Evolutionary conservation across 352 stramenopile genomes (phyloP).

Genomic region (Phytopythium delawarense): DNA sequence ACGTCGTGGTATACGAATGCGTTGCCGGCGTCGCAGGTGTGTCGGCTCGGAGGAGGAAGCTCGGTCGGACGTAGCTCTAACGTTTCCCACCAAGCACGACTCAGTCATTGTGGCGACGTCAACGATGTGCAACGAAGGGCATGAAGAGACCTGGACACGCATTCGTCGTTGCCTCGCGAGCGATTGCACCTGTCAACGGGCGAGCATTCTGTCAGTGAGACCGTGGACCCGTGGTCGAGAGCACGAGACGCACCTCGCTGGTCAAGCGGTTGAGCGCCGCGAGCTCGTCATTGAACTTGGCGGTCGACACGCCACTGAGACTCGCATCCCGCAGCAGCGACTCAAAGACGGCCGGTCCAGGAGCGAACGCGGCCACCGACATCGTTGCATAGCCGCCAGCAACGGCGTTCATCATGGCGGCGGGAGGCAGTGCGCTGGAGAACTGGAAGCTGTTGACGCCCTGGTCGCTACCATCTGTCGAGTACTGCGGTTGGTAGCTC

Average conservation of each 20-base stretch:
- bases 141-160: constrained; percentile 13
- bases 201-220: background rate
- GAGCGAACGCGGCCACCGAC: constrained; percentile 21
- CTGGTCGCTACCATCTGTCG: background rate
- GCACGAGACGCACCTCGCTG: constrained; percentile 18
- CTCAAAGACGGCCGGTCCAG: constrained; percentile 48
- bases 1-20: background rate
- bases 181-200: constrained; percentile 11
- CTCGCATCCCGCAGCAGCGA: constrained; percentile 36
- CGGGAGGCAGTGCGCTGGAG: background rate
- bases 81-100: background rate
- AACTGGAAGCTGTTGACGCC: background rate
- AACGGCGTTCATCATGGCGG: background rate
- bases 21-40: background rate
- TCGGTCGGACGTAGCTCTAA: constrained; percentile 29
- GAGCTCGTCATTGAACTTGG: constrained; percentile 37
- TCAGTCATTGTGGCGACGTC: background rate
- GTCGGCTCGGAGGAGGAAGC: constrained; percentile 27
- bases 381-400: background rate
- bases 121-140: background rate
- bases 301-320: constrained; percentile 14
- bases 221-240: background rate
- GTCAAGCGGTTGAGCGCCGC: constrained; percentile 30
- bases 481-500: background rate
- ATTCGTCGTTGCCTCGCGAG: constrained; percentile 10